Evolutionary conservation across 768 basidiomycete genomes (phyloP).

Genomic region (Tricholoma sp.): DNA sequence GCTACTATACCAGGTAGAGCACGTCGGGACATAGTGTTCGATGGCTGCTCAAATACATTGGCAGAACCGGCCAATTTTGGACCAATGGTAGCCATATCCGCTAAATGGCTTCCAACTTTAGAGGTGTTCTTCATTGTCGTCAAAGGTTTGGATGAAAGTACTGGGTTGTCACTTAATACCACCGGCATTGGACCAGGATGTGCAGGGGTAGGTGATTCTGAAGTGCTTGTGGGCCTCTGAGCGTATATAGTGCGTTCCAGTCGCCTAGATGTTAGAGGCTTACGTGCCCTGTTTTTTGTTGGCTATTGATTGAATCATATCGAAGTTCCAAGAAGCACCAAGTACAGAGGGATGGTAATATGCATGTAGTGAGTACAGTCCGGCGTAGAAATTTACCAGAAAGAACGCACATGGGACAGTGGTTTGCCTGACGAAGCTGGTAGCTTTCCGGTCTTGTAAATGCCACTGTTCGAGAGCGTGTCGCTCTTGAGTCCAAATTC

Average conservation of each 20-base stretch:
- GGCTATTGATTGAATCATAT: slow-evolving; percentile 41
- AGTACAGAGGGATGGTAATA: slow-evolving; percentile 25
- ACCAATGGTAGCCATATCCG: not conserved
- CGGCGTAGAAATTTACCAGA: slow-evolving; percentile 50
- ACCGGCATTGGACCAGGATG: not conserved
- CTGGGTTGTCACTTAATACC: not conserved
- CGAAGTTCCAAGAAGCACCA: slow-evolving; percentile 12
- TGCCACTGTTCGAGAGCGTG: slow-evolving; percentile 8
- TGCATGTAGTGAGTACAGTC: slow-evolving; percentile 32
- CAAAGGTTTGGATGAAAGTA: not conserved
- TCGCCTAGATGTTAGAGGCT: slow-evolving; percentile 48
- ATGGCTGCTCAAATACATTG: not conserved
- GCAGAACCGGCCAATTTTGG: not conserved
- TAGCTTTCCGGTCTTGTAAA: slow-evolving; percentile 24
- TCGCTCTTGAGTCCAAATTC: slow-evolving; percentile 43
- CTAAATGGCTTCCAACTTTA: not conserved
- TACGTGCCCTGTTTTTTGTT: slow-evolving; percentile 68
- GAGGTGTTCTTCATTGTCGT: not conserved
- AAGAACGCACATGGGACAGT: slow-evolving; percentile 83
- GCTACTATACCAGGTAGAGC: slow-evolving; percentile 38
- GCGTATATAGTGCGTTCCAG: not conserved
- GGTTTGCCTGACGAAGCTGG: slow-evolving; percentile 54
- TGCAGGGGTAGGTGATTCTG: not conserved
- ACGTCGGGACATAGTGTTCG: slow-evolving; percentile 18
- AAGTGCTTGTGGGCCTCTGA: not conserved